These are phyloP conservation scores for Hyaloscypha finlandica DNA, from an alignment of 495 filamentous ascomycete species.

Conservation along the genomic window DNA sequence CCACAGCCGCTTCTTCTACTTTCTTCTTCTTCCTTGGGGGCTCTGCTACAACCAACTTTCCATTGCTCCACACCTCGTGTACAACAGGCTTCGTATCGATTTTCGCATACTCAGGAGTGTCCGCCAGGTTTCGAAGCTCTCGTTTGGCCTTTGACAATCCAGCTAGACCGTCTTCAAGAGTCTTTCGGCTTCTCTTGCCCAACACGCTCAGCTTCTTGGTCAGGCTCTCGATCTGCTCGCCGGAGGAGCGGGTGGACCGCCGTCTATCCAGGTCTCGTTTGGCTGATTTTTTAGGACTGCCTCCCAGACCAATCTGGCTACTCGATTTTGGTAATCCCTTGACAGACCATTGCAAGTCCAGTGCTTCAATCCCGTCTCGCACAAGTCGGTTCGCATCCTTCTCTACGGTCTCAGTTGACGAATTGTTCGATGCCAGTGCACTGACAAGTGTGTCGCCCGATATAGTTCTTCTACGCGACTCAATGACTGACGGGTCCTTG, in stretches of 20 bases:
- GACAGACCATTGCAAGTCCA: slow-evolving; percentile 27
- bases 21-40: slow-evolving; percentile 49
- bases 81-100: slow-evolving; percentile 55
- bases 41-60: slow-evolving; percentile 44
- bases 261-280: slow-evolving; percentile 25
- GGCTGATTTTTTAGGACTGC: slow-evolving; percentile 20
- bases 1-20: slow-evolving; percentile 36
- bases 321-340: slow-evolving; percentile 24
- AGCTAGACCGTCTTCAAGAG: slow-evolving; percentile 40
- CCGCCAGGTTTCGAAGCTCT: slow-evolving; percentile 50
- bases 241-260: slow-evolving; percentile 46
- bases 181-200: slow-evolving; percentile 48
- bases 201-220: slow-evolving; percentile 45
- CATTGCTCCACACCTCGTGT: slow-evolving; percentile 52
- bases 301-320: slow-evolving; percentile 22
- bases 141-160: slow-evolving; percentile 21
- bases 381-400: slow-evolving; percentile 21
- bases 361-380: slow-evolving; percentile 26
- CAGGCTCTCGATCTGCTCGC: slow-evolving; percentile 46
- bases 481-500: slow-evolving; percentile 28
- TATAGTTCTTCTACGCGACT: slow-evolving; percentile 40
- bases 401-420: slow-evolving; percentile 14
- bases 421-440: slow-evolving; percentile 17
- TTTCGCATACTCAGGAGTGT: slow-evolving; percentile 55
- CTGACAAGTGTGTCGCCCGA: slow-evolving; percentile 40